Conservation (phyloP, 1,139 yeast genomes). For the Hyphopichia fennica region DNA sequence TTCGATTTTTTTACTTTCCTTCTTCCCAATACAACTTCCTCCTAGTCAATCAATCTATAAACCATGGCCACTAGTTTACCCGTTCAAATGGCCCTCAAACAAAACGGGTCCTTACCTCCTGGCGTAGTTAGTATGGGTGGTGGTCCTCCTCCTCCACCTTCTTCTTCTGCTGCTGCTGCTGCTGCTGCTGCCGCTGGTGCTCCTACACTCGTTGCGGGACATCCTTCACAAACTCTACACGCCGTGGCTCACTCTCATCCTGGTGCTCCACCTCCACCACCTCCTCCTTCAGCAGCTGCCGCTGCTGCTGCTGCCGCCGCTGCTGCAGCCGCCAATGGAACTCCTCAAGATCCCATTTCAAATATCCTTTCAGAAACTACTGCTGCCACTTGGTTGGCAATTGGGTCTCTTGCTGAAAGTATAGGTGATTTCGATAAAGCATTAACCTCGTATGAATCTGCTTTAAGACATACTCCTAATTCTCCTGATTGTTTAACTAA, state of each 20-base stretch:
- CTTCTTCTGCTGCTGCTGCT: background rate
- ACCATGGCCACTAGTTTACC: constrained; percentile 19
- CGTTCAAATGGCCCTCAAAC: constrained; percentile 19
- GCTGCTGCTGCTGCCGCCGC: constrained; percentile 7
- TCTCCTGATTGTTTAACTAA: constrained; percentile 83
- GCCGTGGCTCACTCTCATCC: constrained; percentile 6
- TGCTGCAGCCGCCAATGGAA: constrained; percentile 5
- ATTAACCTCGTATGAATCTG: constrained; percentile 84
- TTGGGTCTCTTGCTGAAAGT: constrained; percentile 87
- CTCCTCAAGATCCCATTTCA: constrained; percentile 6
- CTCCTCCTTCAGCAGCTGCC: constrained; percentile 10
- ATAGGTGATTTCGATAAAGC: constrained; percentile 90
- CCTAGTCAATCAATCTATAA: background rate
- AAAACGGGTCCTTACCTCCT: constrained; percentile 9
- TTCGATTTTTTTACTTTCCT: no score
- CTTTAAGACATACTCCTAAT: constrained; percentile 82
- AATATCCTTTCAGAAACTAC: constrained; percentile 59
- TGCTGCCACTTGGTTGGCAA: constrained; percentile 90
- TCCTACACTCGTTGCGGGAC: background rate
- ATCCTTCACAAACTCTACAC: background rate
- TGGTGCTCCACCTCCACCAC: constrained; percentile 14
- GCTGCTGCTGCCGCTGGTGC: background rate
- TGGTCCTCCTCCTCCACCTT: background rate
- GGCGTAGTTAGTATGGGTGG: constrained; percentile 3
- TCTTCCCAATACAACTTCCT: no score